A percentile compares a stretch with the other conserved stretches of the same genome.
These are phyloP conservation scores for Trichoderma simmonsii DNA, from an alignment of 2,329 filamentous ascomycete genomes.

Conservation along the genomic window DNA sequence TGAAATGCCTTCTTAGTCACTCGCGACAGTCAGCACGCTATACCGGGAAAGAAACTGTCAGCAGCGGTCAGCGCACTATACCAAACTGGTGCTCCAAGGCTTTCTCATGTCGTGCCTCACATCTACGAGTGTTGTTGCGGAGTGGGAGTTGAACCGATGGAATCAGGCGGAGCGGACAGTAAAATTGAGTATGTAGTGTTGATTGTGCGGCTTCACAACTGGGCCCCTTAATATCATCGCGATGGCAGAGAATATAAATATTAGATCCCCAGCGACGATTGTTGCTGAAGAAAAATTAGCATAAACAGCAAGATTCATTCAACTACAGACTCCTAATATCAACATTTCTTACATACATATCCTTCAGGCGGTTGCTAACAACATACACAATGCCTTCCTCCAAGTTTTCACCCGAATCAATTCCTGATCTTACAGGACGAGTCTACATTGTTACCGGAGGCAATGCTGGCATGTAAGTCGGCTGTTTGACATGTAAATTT, in stretches of 20 bases:
- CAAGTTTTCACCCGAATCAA: constrained; percentile 37
- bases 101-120: background rate
- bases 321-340: background rate
- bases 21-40: background rate
- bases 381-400: constrained; percentile 19
- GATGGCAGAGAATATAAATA: background rate
- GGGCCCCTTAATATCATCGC: background rate
- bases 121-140: background rate
- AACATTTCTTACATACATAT: too few relatives aligned
- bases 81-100: background rate
- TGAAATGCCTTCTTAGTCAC: background rate
- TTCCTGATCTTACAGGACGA: constrained; percentile 42
- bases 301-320: background rate
- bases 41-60: background rate
- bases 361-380: background rate
- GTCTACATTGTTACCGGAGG: constrained; percentile 45
- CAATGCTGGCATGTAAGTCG: constrained; percentile 44
- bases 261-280: background rate
- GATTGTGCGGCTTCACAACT: background rate
- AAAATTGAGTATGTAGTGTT: background rate
- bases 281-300: background rate
- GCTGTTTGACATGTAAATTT: background rate
- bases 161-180: constrained; percentile 1
- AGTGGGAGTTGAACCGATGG: background rate
- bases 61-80: background rate